Conservation (phyloP, 768 basidiomycete genomes). For the Russula vinacea region DNA sequence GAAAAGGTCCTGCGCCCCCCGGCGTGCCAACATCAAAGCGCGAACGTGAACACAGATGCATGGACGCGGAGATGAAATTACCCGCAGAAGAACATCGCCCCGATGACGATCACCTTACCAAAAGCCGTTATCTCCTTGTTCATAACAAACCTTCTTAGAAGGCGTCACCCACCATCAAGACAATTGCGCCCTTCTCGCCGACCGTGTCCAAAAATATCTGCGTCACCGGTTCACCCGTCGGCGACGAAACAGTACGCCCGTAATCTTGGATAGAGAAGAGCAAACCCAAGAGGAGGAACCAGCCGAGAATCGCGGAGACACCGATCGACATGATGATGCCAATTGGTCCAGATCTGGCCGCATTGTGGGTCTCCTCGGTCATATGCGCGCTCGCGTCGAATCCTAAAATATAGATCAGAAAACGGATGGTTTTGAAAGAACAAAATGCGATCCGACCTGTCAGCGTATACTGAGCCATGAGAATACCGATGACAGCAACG, state of each 20-base stretch:
- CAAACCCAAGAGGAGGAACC: constrained; percentile 69
- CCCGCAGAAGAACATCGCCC: constrained; percentile 75
- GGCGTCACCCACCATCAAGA: constrained; percentile 52
- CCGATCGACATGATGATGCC: constrained; percentile 71
- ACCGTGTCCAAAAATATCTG: constrained; percentile 79
- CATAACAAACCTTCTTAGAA: neutral
- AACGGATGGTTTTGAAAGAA: neutral
- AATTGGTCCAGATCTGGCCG: constrained; percentile 57
- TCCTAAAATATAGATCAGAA: constrained; percentile 39
- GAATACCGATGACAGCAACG: constrained; percentile 65
- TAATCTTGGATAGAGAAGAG: constrained; percentile 78
- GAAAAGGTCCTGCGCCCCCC: constrained; percentile 62
- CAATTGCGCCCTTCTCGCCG: constrained; percentile 69
- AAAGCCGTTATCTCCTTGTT: neutral
- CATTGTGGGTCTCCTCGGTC: constrained; percentile 74
- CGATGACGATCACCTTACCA: constrained; percentile 57
- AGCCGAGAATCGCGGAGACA: constrained; percentile 67
- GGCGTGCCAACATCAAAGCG: neutral
- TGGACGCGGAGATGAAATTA: constrained; percentile 27
- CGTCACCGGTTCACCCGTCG: constrained; percentile 67
- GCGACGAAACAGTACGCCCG: constrained; percentile 48
- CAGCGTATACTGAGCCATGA: constrained; percentile 76
- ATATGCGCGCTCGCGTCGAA: constrained; percentile 76
- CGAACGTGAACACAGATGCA: neutral
- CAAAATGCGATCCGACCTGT: constrained; percentile 47